Evolutionary conservation across 116 monocot genomes (phyloP), one percentile per base, ranked within the genome.

Genomic region (Posidonia oceanica): DNA sequence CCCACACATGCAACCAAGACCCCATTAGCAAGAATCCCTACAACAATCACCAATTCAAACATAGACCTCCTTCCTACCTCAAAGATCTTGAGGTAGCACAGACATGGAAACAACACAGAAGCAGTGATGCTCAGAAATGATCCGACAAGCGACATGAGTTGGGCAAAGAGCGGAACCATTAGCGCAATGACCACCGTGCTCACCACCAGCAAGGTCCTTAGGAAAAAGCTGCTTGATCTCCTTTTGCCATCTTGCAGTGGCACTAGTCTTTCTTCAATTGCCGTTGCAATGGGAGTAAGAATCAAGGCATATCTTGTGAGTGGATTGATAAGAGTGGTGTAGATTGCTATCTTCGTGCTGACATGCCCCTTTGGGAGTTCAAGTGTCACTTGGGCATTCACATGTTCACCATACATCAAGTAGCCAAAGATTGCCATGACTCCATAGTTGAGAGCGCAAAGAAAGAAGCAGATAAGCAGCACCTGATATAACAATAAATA

Each of bases 1-100:
- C 93, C 86, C 14, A 83, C 41, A 12, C 69, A 60, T 4, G 79
- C 84, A 61, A 89, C 73, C 36, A 74, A 52, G 3, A 58, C 44
- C 8, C 89, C 89, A 64, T 80, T 40, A 17, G 61, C 14, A 51
- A 83, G 57, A 18, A 93, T 84, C 36, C 21, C 74, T 3, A 80
- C 17, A 39, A 86, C 73, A 40, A 36, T 22, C 4, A 73, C 71
- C 0, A 76, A 10, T 58, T 93, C 83, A 13, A 72, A 2, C 14
- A 71, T 65, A 22, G 56, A 60, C 13, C 67, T 54, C 42, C 40
- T 16, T 13, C 67, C 74, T 15, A 10, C 36, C 75, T 64, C 84
- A 54, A 88, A 85, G 42, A 93, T 82, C 79, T 85, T 89, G 20
- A 93, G 76, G 65, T 93, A 93, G 75, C 89, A 93, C 16, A 74